phyloP scores from a whole-genome alignment of 164 flowering plant genomes.

The Cinnamomum micranthum region DNA sequence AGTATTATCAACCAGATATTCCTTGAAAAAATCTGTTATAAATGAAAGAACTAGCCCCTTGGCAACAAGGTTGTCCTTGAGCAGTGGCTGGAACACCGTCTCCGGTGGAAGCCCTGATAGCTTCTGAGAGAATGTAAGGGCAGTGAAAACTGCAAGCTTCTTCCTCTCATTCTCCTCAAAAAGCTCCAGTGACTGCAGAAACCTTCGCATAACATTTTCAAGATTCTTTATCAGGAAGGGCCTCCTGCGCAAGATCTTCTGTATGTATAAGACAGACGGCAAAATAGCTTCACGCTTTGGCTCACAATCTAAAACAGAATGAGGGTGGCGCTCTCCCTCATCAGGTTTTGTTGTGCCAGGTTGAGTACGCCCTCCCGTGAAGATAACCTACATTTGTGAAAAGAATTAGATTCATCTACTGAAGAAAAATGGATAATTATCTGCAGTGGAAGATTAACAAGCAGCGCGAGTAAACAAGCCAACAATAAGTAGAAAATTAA shows the following conservation, averaged over 20 bases:
- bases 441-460: neutral
- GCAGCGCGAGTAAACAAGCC: neutral
- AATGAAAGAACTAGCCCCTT: constrained; percentile 94
- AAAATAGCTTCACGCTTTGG: constrained; percentile 75
- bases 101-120: constrained; percentile 96
- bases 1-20: constrained; percentile 86
- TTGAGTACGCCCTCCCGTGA: constrained; percentile 95
- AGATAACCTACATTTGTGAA: constrained; percentile 59
- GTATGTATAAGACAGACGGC: constrained; percentile 89
- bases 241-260: constrained; percentile 78
- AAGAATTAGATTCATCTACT: constrained; percentile 3
- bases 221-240: constrained; percentile 97
- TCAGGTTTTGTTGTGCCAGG: constrained; percentile 96
- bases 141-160: constrained; percentile 94
- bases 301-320: constrained; percentile 81
- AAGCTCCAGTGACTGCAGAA: constrained; percentile 93
- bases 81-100: constrained; percentile 92
- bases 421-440: constrained; percentile 1
- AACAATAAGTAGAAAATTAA: too few relatives aligned
- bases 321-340: constrained; percentile 95
- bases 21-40: constrained; percentile 90
- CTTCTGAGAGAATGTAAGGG: constrained; percentile 96
- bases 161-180: constrained; percentile 96
- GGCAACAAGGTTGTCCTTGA: constrained; percentile 91
- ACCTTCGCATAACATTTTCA: constrained; percentile 95